Percentiles rank a stretch among this genome's conserved stretches.
These are phyloP conservation scores for Leccinum variabile DNA, from an alignment of 1,284 basidiomycete genomes.

Conservation along the genomic window DNA sequence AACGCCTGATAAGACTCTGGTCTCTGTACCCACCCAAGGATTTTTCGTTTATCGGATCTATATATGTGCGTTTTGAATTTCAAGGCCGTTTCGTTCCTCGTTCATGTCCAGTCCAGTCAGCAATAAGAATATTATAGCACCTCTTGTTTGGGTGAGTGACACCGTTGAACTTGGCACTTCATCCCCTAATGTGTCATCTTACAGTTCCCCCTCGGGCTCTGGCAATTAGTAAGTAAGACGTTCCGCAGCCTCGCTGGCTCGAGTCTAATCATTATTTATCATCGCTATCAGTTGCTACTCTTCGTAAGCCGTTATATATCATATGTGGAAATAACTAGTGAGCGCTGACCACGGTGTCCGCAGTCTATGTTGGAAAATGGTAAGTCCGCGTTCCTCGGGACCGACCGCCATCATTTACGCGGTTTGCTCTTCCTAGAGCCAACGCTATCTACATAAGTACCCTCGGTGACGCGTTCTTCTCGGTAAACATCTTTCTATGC, in stretches of 20 bases:
- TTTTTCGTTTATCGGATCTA: slow-evolving; percentile 8
- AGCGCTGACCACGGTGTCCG: neutral
- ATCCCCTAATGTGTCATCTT: neutral
- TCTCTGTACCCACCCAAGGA: slow-evolving; percentile 8
- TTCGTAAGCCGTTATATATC: neutral
- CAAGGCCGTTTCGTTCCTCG: neutral
- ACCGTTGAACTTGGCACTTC: too few relatives aligned
- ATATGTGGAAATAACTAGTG: neutral
- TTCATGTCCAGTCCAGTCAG: slow-evolving; percentile 1
- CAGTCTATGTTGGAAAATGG: slow-evolving; percentile 8
- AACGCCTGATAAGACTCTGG: neutral
- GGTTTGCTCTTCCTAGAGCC: neutral
- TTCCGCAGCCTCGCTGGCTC: neutral
- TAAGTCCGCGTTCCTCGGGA: neutral
- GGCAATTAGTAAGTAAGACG: slow-evolving; percentile 1
- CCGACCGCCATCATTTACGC: neutral
- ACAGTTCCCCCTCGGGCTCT: slow-evolving; percentile 4
- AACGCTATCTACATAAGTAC: neutral
- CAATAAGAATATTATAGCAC: neutral
- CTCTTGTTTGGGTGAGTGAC: slow-evolving; percentile 2
- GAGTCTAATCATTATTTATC: neutral
- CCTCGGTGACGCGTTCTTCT: slow-evolving; percentile 3
- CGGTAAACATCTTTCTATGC: neutral
- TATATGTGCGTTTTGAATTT: neutral
- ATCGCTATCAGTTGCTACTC: neutral